phyloP scores from a whole-genome alignment of 1,284 basidiomycete genomes.

The Fomes fomentarius region DNA sequence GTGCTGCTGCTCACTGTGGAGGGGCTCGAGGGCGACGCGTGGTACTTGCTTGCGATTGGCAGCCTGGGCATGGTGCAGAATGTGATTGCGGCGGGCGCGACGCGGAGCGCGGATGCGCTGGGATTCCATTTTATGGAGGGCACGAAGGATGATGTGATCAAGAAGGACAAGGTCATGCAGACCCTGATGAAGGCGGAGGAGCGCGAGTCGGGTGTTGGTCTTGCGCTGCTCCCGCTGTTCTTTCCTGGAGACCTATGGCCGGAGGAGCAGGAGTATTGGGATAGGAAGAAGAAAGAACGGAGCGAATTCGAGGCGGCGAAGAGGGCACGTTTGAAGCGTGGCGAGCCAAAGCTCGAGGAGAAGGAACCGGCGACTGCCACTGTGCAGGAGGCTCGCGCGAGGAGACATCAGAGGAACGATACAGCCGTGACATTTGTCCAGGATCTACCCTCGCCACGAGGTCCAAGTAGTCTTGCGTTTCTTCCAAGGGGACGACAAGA shows the following conservation, averaged over 20 bases:
- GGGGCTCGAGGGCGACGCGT: slow-evolving; percentile 22
- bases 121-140: slow-evolving; percentile 23
- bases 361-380: not conserved
- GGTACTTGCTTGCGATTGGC: slow-evolving; percentile 28
- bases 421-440: not conserved
- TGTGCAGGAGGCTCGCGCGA: not conserved
- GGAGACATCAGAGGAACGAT: not conserved
- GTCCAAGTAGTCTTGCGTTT: not conserved
- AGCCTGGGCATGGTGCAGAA: slow-evolving; percentile 30
- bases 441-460: not conserved
- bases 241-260: slow-evolving; percentile 26
- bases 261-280: slow-evolving; percentile 22
- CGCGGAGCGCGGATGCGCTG: slow-evolving; percentile 20
- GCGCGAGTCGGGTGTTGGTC: slow-evolving; percentile 19
- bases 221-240: slow-evolving; percentile 23
- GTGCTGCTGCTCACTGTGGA: slow-evolving; percentile 27
- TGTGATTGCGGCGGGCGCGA: slow-evolving; percentile 24
- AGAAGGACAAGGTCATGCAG: slow-evolving; percentile 24
- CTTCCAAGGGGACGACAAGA: not conserved
- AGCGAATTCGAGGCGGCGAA: slow-evolving; percentile 2
- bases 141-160: slow-evolving; percentile 7
- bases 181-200: slow-evolving; percentile 25
- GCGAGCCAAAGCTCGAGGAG: not conserved
- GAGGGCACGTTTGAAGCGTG: not conserved
- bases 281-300: slow-evolving; percentile 5